Base-by-base conservation (phyloP, 495 filamentous ascomycete species). In the Hypoxylon trugodes region DNA sequence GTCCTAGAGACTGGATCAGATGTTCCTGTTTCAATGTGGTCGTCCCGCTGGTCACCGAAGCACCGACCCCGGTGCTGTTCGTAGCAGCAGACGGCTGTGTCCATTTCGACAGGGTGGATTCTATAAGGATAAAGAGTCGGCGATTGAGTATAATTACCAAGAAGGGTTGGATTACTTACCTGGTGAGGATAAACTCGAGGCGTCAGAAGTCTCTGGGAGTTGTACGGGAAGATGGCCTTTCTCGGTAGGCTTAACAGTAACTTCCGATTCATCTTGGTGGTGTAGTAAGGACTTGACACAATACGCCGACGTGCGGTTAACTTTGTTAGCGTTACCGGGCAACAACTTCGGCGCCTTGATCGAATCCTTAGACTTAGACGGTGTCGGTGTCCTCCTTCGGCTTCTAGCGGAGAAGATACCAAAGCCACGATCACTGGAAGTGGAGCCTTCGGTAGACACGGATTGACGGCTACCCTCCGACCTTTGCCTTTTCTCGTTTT, bases 81-180 rank as follows among this genome's bases (percentile, higher is more conserved):
- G 73, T 71, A 18, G 72, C 67, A 22, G 69, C 61, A 36, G 78
- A 76, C 22, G 69, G 41, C 2, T 74, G 66, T 13, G 75, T 79
- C 62, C 74, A 69, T 66, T 71, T 78, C 0, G 79, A 81, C 24
- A 78, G 53, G 6, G 74, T 72, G 1, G 78, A 80, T 58, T 77
- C 80, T 77, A 59, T 9, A 2, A 43, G 15, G 8, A 18, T n/a
- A 2, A 35, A 38, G 0, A 13, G 50, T 73, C 13, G 69, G 59
- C 33, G 18, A 52, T 16, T 28, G 13, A 24, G 7, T n/a, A 36
- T 28, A 30, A 13, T 4, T n/a, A 24, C 46, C 7, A 40, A 25
- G 24, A 36, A 24, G 16, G 13, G 4, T 26, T 2, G 36, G 45
- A 1, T 22, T 35, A 25, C 13, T 13, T 61, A 74, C 72, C 69